Conservation (phyloP, 441 rosid genomes). For the Erysimum cheiri region DNA sequence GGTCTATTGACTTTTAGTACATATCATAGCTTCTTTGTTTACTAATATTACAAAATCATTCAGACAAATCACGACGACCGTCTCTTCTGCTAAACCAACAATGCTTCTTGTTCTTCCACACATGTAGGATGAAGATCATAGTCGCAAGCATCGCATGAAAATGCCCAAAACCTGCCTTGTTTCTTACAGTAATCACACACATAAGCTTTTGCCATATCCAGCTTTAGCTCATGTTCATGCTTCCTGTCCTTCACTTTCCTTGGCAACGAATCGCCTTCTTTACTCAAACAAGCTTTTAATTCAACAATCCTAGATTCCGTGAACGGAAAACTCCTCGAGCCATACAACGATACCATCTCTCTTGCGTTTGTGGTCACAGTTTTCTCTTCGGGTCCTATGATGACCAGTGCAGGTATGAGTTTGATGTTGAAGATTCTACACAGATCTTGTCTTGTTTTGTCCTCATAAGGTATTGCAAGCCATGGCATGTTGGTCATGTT, state of each 20-base stretch:
- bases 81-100: slow-evolving; percentile 24
- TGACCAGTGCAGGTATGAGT: slow-evolving; percentile 69
- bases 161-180: slow-evolving; percentile 83
- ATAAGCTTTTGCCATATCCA: slow-evolving; percentile 86
- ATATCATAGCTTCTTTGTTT: slow-evolving; percentile 19
- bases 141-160: slow-evolving; percentile 73
- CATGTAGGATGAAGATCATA: slow-evolving; percentile 85
- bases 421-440: slow-evolving; percentile 72
- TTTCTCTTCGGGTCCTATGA: slow-evolving; percentile 80
- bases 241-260: slow-evolving; percentile 58
- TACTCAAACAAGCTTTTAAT: slow-evolving; percentile 58
- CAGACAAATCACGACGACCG: slow-evolving; percentile 18
- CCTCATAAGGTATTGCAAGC: slow-evolving; percentile 83
- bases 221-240: slow-evolving; percentile 71
- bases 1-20: slow-evolving; percentile 11
- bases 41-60: slow-evolving; percentile 26
- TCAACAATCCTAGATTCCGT: slow-evolving; percentile 62
- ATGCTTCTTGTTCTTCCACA: slow-evolving; percentile 47
- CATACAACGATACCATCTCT: slow-evolving; percentile 60
- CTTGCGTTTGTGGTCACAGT: slow-evolving; percentile 62
- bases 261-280: slow-evolving; percentile 71
- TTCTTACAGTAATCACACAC: slow-evolving; percentile 69
- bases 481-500: slow-evolving; percentile 72
- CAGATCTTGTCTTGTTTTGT: slow-evolving; percentile 64
- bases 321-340: slow-evolving; percentile 72